Evolutionary conservation across 2,329 filamentous ascomycete species (phyloP), one percentile per base, ranked within the genome.

Genomic region (Xylogone sp.): DNA sequence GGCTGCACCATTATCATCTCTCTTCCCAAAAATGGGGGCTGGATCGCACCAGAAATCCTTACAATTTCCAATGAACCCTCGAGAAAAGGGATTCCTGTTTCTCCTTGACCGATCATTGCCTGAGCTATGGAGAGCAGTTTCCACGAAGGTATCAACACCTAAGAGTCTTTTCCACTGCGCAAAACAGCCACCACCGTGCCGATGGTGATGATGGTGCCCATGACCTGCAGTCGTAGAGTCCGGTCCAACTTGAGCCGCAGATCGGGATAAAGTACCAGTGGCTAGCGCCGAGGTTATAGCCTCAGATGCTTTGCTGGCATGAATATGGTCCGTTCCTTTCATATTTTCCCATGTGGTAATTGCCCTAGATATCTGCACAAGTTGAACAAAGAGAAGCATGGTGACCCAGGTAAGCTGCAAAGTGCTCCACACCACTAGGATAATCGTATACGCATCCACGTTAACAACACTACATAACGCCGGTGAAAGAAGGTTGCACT

Each of bases 341-440:
- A 99, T 97, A 69, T 92, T 96, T 71, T 99, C 94, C 70, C 89
- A 97, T 0, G 94, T 99, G 1, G 94, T 99, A 76, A 96, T 87
- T 52, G 92, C 95, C 55, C 91, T 85, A 0, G 91, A 88, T 48
- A 99, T 86, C 67, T 99, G 94, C 47, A 97, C 79, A 48, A 97
- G 84, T 67, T 99, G 95, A 4, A 97, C 95, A 57, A 91, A 87
- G 53, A 97, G 79, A 29, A 99, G 84, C 92, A 99, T 97, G n/a
- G 87, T 86, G 2, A 97, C 90, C 94, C 94, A 99, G 19, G 90
- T 87, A 27, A 97, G 79, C 69, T 99, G 95, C 43, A 97, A 75
- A 2, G 81, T 79, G 6, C 81, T 81, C 94, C 94, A 99, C 22
- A 89, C 72, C 12, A 82, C 81, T 19, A 96, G 76, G 10, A 96